Conservation (phyloP, 2,329 filamentous ascomycete species). For the Cylindrodendrum hubeiense region DNA sequence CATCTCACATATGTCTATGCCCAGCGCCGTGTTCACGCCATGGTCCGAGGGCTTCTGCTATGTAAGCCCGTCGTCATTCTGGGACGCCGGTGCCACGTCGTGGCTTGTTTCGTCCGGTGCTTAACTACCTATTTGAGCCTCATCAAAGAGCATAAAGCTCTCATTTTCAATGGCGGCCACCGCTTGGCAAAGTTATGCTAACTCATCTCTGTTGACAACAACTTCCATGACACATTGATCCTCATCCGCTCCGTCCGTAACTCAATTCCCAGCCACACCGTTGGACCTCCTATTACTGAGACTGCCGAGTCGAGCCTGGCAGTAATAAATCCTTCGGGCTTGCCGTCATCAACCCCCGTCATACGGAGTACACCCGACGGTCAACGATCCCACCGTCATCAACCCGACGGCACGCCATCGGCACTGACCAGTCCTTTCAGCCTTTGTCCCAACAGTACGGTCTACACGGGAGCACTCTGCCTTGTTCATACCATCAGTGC, state of each 20-base stretch:
- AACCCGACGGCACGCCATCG: neutral
- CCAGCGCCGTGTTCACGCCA: constrained; percentile 29
- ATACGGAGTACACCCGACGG: too few species aligned
- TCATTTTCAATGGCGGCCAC: constrained; percentile 9
- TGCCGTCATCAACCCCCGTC: neutral
- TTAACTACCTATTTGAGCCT: constrained; percentile 11
- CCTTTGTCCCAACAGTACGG: neutral
- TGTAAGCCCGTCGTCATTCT: constrained; percentile 21
- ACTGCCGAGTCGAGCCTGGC: constrained; percentile 12
- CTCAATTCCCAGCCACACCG: constrained; percentile 27
- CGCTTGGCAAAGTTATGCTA: constrained; percentile 6
- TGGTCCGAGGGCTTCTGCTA: constrained; percentile 23
- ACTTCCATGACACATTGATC: neutral
- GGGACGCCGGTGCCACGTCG: neutral
- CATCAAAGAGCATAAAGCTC: constrained; percentile 11
- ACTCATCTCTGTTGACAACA: constrained; percentile 23
- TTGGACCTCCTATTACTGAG: constrained; percentile 21
- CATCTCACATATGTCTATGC: constrained; percentile 5
- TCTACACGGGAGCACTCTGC: constrained; percentile 19
- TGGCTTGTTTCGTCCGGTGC: neutral
- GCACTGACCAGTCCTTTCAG: neutral
- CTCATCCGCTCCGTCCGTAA: constrained; percentile 1
- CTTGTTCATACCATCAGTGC: constrained; percentile 21
- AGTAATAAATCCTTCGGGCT: neutral
- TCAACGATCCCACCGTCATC: too few species aligned